Base-by-base conservation (phyloP, 768 basidiomycete species). In the Suillus spraguei region DNA sequence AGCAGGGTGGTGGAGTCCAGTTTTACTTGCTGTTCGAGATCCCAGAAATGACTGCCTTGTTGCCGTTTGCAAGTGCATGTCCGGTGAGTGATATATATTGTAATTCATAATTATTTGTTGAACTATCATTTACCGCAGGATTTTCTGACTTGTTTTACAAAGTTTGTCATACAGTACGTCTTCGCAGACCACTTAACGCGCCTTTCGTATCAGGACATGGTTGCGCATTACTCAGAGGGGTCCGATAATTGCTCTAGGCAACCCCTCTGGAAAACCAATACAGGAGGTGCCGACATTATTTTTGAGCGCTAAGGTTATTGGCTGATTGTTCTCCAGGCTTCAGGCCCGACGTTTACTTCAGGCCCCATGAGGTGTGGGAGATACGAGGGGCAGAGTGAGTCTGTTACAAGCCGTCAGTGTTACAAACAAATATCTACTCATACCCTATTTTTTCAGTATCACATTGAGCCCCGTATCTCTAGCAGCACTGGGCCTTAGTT, bases 21-120 rank as follows among this genome's bases (percentile, higher is more conserved):
- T 97, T 67, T 79, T 97, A 6, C 81, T 96, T 52, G 94, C 88
- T 16, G 76, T 90, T 46, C 89, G 90, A 83, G 87, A 95, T 70
- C 77, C 85, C 24, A 79, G 82, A 63, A 79, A 77, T 10, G 90
- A 86, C 35, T 82, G 77, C 61, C 77, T 88, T 61, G 87, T 93
- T 50, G 94, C 91, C 2, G 83, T 95, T 20, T 94, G 92, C 74
- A 96, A 97, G 76, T 94, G 92, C 81, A 91, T 94, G 87, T 92
- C 90, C 65, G 90, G 91, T 87, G 66, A 36, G 44, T 10, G n/a
- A 22, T 38, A 41, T 63, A 14, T 20, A 32, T 33, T 42, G 22
- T 22, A 50, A 14, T 49, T 50, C n/a, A 13, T 58, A 5, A 54
- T 42, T 20, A 46, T n/a, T 14, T 66, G 32, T 65, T 56, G 38